Evolutionary conservation across 352 stramenopile genomes (phyloP), one percentile per base, ranked within the genome.

Genomic region (Phytophthora lateralis): DNA sequence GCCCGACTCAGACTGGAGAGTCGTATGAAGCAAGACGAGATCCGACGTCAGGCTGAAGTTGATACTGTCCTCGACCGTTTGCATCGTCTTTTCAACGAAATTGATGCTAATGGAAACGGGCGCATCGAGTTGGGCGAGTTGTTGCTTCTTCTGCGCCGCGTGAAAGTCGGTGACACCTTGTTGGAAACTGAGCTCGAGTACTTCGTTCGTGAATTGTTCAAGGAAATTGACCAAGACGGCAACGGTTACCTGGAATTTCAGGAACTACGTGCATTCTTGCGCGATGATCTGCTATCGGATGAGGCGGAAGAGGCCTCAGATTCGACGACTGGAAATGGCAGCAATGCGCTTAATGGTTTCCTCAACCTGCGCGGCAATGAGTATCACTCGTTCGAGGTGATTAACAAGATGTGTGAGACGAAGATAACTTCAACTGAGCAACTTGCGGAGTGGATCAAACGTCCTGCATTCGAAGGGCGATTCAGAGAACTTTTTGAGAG

Each of bases 171-270:
- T 6, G 77, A 86, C 27, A 82, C 75, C 7, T 60, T 92, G 17
- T 55, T 92, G 5, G 75, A 86, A 66, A 79, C 71, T 26, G 82
- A 92, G 41, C 57, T 92, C 21, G 70, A 88, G 43, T 72, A 86
- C 34, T 86, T 92, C 27, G 81, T 84, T 26, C 71, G 74, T 37
- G 75, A 78, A 20, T 44, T 92, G n/a, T 90, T 90, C 44, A 83
- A 88, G 34, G 91, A 97, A 51, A 98, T 98, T 57, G 94, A 98
- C 61, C 93, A 95, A 54, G 90, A 98, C 58, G 82, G 78, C 6
- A 92, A 83, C 17, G 93, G 95, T 0, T 88, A 86, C 45, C 89
- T 98, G 24, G 95, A 98, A 66, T 98, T 99, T 63, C 91, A 98
- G 29, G 95, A 98, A 60, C 96, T 99, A 47, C 73, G 97, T 18